phyloP scores from a whole-genome alignment of 129 eudicot species.

The Flaveria brownii region DNA sequence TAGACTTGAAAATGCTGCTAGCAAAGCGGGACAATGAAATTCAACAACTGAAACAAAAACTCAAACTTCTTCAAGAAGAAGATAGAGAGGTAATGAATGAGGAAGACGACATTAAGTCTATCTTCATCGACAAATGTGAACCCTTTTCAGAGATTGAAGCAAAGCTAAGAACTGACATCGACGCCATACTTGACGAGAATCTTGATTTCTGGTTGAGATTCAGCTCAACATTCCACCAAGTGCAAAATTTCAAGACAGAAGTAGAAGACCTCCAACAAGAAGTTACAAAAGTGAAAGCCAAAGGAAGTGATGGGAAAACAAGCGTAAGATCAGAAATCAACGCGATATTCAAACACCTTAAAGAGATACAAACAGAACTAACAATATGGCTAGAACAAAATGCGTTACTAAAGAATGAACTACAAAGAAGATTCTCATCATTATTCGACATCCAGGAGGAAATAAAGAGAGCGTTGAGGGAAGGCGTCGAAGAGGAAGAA shows the following conservation, averaged over 20 bases:
- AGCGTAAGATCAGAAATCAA: conserved; percentile 51
- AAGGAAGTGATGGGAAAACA: conserved; percentile 30
- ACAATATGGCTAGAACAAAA: conserved; percentile 71
- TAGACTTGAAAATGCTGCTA: conserved; percentile 44
- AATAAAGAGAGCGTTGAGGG: conserved; percentile 59
- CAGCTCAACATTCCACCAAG: conserved; percentile 70
- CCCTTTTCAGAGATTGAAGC: conserved; percentile 60
- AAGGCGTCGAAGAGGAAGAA: conserved; percentile 74
- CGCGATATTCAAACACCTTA: conserved; percentile 73
- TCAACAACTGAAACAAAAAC: conserved; percentile 50
- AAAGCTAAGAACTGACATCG: conserved; percentile 61
- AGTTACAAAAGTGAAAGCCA: conserved; percentile 40
- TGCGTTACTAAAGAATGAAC: conserved; percentile 55
- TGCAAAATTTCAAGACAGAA: conserved; percentile 68
- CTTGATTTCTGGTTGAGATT: conserved; percentile 90
- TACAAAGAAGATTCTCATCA: conserved; percentile 55
- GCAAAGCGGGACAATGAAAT: conserved; percentile 64
- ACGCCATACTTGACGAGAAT: conserved; percentile 77
- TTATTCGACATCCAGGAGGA: conserved; percentile 65
- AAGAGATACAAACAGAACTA: conserved; percentile 68
- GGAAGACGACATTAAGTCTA: conserved; percentile 33
- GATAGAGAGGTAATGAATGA: conserved; percentile 17
- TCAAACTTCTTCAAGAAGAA: conserved; percentile 37
- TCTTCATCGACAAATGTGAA: conserved; percentile 27
- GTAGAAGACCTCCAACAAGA: conserved; percentile 65